A percentile compares a stretch with the other conserved stretches of the same genome.
Evolutionary conservation across 306 rosid species (phyloP).

Genomic region (Lagenaria siceraria): DNA sequence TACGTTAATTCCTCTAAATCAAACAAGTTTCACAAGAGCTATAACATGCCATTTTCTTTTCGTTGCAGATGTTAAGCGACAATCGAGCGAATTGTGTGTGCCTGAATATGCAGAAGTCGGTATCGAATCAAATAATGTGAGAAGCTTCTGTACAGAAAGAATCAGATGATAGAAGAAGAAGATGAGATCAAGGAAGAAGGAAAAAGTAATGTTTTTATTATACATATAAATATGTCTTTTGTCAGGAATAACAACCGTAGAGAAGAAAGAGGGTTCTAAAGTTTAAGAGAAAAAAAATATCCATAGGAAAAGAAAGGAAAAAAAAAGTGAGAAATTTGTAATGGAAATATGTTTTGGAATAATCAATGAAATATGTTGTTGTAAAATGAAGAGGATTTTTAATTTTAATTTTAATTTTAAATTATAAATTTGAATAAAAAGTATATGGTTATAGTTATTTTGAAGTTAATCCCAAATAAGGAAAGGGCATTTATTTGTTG

Average conservation of each 20-base stretch:
- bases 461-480: not conserved
- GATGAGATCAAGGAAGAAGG: not conserved
- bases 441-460: not conserved
- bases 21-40: not conserved
- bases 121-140: conserved; percentile 36
- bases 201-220: not conserved
- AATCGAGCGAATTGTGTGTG: conserved; percentile 73
- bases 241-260: not conserved
- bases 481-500: not conserved
- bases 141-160: conserved; percentile 13
- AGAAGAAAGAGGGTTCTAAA: not conserved
- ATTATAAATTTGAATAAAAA: too few species aligned
- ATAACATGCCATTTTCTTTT: too few species aligned
- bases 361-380: not conserved
- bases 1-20: not conserved
- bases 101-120: conserved; percentile 30
- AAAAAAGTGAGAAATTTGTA: not conserved
- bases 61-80: conserved; percentile 49
- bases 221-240: not conserved
- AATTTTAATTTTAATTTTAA: too few species aligned
- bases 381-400: not conserved
- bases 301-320: not conserved
- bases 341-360: not conserved
- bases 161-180: not conserved
- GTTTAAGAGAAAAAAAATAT: too few species aligned